These are phyloP conservation scores for Melanogaster broomeanus DNA, from an alignment of 768 basidiomycete species.

Conservation along the genomic window DNA sequence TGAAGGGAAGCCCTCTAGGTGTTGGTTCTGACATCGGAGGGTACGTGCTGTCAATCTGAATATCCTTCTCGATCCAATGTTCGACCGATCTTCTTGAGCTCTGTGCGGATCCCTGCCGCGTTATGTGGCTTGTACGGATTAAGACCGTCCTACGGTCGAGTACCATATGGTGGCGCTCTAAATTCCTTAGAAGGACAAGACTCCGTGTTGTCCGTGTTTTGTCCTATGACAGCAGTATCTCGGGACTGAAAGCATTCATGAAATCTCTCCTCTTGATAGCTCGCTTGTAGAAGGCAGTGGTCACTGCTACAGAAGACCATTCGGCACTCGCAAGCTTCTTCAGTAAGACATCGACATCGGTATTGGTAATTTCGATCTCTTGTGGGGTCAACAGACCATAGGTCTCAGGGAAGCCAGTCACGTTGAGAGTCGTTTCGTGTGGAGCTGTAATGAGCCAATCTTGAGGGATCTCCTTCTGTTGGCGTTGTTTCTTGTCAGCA, in stretches of 20 bases:
- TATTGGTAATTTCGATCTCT: slow-evolving; percentile 64
- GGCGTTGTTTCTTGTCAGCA: slow-evolving; percentile 53
- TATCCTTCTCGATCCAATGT: background rate
- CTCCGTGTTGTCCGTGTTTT: slow-evolving; percentile 68
- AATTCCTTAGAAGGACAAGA: slow-evolving; percentile 75
- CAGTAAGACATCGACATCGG: slow-evolving; percentile 47
- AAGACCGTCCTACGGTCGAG: slow-evolving; percentile 63
- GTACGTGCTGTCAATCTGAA: slow-evolving; percentile 35
- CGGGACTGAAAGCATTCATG: slow-evolving; percentile 66
- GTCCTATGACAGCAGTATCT: slow-evolving; percentile 62
- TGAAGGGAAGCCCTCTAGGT: slow-evolving; percentile 51
- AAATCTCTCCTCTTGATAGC: slow-evolving; percentile 69
- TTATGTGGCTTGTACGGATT: slow-evolving; percentile 74
- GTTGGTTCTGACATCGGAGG: slow-evolving; percentile 84
- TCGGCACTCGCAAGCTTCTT: slow-evolving; percentile 49
- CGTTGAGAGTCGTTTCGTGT: slow-evolving; percentile 48
- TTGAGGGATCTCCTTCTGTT: slow-evolving; percentile 57
- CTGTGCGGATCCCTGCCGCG: slow-evolving; percentile 67
- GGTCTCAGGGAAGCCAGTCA: slow-evolving; percentile 52
- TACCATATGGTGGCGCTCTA: slow-evolving; percentile 68
- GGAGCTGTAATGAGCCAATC: slow-evolving; percentile 62
- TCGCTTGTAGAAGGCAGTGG: slow-evolving; percentile 72
- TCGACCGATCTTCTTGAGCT: slow-evolving; percentile 40
- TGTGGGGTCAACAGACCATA: slow-evolving; percentile 56
- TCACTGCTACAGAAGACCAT: slow-evolving; percentile 70